Conservation (phyloP, 495 filamentous ascomycete species). For the Neurospora discreta region DNA sequence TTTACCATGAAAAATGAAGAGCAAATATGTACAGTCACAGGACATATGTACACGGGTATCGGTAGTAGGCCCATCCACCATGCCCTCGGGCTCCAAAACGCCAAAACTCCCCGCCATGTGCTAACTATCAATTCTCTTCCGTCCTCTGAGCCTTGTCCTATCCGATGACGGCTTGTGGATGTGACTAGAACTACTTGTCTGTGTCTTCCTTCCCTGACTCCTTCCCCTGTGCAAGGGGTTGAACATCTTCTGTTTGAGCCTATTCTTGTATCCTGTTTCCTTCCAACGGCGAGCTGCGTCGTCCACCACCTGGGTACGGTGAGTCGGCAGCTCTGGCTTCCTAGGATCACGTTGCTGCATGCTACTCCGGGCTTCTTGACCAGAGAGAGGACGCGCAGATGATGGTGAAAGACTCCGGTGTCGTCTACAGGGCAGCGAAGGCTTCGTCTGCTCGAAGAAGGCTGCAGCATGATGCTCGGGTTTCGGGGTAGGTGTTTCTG, state of each 20-base stretch:
- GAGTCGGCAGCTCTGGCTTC: conserved; percentile 4
- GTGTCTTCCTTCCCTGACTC: conserved; percentile 20
- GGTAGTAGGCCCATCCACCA: conserved; percentile 11
- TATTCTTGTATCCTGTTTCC: not conserved
- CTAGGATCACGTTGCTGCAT: conserved; percentile 14
- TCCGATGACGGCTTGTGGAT: conserved; percentile 30
- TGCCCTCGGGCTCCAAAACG: conserved; percentile 6
- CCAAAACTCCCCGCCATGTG: conserved; percentile 11
- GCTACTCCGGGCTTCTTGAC: conserved; percentile 5
- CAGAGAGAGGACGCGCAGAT: conserved; percentile 15
- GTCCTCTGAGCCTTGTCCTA: conserved; percentile 21
- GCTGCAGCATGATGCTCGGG: conserved; percentile 18
- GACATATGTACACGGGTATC: conserved; percentile 24
- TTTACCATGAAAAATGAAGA: conserved; percentile 8
- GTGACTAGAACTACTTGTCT: conserved; percentile 13
- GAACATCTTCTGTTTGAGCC: conserved; percentile 14
- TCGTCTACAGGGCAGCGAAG: conserved; percentile 15
- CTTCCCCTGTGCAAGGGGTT: conserved; percentile 20
- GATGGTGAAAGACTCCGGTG: conserved; percentile 23
- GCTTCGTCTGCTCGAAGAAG: conserved; percentile 19
- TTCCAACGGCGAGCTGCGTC: not conserved
- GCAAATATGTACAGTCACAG: conserved; percentile 15
- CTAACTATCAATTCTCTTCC: conserved; percentile 19
- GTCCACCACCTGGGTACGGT: not conserved
- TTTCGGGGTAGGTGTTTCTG: conserved; percentile 30